Evolutionary conservation across 1,139 yeast species (phyloP).

Genomic region (Sugiyamaella xylanicola): DNA sequence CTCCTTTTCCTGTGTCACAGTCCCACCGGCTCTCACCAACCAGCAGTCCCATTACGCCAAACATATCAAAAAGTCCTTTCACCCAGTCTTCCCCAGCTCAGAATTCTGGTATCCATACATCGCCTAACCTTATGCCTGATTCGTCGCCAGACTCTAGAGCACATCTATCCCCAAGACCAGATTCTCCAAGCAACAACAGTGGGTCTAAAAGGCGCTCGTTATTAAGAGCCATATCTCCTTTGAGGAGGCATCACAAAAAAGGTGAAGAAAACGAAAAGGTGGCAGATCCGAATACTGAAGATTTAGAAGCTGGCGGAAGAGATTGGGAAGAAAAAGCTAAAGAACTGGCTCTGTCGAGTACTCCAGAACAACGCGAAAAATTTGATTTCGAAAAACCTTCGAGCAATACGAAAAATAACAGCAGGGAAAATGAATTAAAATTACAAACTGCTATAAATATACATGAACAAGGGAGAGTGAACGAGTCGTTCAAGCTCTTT

Average conservation of each 20-base stretch:
- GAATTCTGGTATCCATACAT: neutral
- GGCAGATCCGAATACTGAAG: conserved; percentile 1
- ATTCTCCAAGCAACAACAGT: neutral
- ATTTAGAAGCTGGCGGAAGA: conserved; percentile 9
- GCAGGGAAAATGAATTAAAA: conserved; percentile 29
- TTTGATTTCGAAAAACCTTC: conserved; percentile 9
- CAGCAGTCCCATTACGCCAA: neutral
- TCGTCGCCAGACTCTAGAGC: neutral
- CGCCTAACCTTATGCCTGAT: neutral
- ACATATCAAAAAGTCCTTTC: neutral
- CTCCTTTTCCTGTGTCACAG: neutral
- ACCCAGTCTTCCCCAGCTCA: neutral
- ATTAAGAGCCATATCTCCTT: conserved; percentile 10
- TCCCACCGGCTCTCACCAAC: neutral
- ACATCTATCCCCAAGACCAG: neutral
- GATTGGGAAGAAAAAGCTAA: conserved; percentile 24
- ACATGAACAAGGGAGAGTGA: conserved; percentile 37
- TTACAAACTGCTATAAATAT: conserved; percentile 39
- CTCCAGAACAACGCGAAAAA: neutral
- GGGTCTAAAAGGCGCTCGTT: conserved; percentile 11
- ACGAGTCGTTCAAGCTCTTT: conserved; percentile 32
- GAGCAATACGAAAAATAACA: neutral
- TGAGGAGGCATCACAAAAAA: conserved; percentile 9
- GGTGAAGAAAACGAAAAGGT: neutral
- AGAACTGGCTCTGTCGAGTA: conserved; percentile 22